Evolutionary conservation across 164 flowering plant species (phyloP).

Genomic region (Kalanchoe fedtschenkoi): DNA sequence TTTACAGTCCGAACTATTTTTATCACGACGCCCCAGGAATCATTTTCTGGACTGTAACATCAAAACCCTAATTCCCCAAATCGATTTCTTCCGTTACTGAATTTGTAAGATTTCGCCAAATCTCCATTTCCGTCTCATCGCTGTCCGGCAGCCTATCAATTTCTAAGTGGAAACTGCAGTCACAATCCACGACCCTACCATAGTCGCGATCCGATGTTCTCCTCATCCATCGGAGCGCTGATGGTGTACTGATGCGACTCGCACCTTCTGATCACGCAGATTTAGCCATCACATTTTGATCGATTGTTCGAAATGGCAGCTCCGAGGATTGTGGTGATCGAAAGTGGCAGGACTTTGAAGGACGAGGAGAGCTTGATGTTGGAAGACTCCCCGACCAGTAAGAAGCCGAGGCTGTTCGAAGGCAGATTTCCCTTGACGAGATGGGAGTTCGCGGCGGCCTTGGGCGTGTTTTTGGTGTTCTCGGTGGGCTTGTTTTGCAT

Average conservation of each 20-base stretch:
- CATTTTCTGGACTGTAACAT: too few species aligned
- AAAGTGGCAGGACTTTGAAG: constrained; percentile 13
- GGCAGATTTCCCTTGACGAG: constrained; percentile 51
- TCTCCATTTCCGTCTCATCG: background rate
- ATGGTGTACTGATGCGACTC: background rate
- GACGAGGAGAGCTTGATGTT: constrained; percentile 30
- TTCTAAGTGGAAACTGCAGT: too few species aligned
- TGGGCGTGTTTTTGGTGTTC: constrained; percentile 55
- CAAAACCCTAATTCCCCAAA: background rate
- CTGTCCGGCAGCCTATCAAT: too few species aligned
- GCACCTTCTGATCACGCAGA: background rate
- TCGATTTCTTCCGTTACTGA: background rate
- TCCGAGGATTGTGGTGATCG: constrained; percentile 29
- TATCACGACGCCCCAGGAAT: too few species aligned
- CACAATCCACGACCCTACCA: too few species aligned
- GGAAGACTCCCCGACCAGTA: constrained; percentile 57
- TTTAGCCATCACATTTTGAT: background rate
- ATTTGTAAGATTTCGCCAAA: background rate
- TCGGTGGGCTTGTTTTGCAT: constrained; percentile 49
- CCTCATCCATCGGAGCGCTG: too few species aligned
- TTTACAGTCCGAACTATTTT: too few species aligned
- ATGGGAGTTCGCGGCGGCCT: constrained; percentile 63
- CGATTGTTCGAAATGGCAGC: constrained; percentile 35
- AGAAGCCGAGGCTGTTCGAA: constrained; percentile 40
- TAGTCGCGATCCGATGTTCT: background rate